Evolutionary conservation across 768 basidiomycete genomes (phyloP).

Genomic region (Russula olivacea): DNA sequence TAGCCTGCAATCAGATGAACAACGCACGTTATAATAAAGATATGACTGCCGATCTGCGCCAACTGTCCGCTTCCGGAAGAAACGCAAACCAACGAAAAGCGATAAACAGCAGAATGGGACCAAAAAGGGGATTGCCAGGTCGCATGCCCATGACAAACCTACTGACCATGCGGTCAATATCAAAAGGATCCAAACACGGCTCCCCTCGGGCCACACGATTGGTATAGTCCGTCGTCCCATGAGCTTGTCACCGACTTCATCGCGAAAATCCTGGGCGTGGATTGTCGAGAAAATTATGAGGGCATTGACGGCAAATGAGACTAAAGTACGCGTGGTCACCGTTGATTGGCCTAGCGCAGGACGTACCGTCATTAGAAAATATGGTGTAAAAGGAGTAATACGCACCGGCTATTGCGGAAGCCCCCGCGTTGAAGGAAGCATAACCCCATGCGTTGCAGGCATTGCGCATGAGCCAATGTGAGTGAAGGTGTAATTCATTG

Average conservation of each 20-base stretch:
- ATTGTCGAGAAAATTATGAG: slow-evolving; percentile 35
- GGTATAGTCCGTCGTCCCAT: slow-evolving; percentile 33
- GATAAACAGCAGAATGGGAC: slow-evolving; percentile 21
- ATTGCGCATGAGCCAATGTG: slow-evolving; percentile 23
- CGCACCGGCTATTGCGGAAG: slow-evolving; percentile 17
- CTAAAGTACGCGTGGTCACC: background rate
- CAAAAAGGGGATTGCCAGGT: slow-evolving; percentile 17
- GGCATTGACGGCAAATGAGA: slow-evolving; percentile 28
- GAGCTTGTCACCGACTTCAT: slow-evolving; percentile 31
- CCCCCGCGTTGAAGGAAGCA: slow-evolving; percentile 28
- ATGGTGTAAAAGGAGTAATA: background rate
- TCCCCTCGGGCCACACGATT: slow-evolving; percentile 23
- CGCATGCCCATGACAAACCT: slow-evolving; percentile 25
- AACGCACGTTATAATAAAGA: slow-evolving; percentile 31
- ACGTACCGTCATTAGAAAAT: background rate
- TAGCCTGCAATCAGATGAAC: background rate
- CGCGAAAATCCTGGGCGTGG: slow-evolving; percentile 36
- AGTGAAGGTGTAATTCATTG: slow-evolving; percentile 26
- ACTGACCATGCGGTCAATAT: slow-evolving; percentile 28
- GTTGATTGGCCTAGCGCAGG: background rate
- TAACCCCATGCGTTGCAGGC: slow-evolving; percentile 24
- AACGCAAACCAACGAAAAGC: slow-evolving; percentile 25
- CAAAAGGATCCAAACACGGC: slow-evolving; percentile 25
- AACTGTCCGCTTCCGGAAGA: slow-evolving; percentile 19
- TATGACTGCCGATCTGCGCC: slow-evolving; percentile 28